Base-by-base conservation (phyloP, 208 protist genomes). In the Porcisia deanei region DNA sequence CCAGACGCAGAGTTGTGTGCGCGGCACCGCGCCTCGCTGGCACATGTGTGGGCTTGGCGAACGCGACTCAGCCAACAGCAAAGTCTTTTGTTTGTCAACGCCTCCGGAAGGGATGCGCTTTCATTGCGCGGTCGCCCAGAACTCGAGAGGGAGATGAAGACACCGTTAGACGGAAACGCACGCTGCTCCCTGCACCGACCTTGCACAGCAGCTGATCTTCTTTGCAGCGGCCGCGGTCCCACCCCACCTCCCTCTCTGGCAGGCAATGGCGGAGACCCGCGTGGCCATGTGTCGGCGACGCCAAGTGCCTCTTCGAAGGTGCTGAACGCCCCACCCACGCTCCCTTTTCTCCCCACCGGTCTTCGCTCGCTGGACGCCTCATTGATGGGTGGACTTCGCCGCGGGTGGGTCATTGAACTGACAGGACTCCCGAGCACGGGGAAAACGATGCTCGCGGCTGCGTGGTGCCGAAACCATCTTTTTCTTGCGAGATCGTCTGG, bases 321-420 rank as follows among this genome's bases (percentile, higher is more conserved):
- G 37, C 34, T 45, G 12, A 14, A 20, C 12, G 12, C 68, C 63
- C 74, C 55, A 58, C 66, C 41, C 69, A 54, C 25, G 53, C 59
- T 52, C 54, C 41, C 60, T 22, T 43, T 14, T 16, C 39, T 43
- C 60, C 63, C 85, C 16, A 93, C 87, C 7, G 85, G 88, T 0
- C 65, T 88, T 55, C 54, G 67, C 14, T 79, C 71, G 52, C 86
- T 93, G n/a, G 90, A 94, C 71, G 60, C 45, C 9, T 81, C 79
- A 7, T 71, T 93, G 45, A 75, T 76, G 20, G 90, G 87, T 34
- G 88, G 85, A 12, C 57, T 93, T 52, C 71, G 70, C 18, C 79
- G 80, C 12, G 84, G 85, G n/a, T 82, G 83, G n/a, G 54, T 94
- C 22, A 84, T 77, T 25, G 86, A 92, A 66, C 83, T 94, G 57